Evolutionary conservation across 2,329 filamentous ascomycete genomes (phyloP).

Genomic region (Pseudogymnoascus sp.): DNA sequence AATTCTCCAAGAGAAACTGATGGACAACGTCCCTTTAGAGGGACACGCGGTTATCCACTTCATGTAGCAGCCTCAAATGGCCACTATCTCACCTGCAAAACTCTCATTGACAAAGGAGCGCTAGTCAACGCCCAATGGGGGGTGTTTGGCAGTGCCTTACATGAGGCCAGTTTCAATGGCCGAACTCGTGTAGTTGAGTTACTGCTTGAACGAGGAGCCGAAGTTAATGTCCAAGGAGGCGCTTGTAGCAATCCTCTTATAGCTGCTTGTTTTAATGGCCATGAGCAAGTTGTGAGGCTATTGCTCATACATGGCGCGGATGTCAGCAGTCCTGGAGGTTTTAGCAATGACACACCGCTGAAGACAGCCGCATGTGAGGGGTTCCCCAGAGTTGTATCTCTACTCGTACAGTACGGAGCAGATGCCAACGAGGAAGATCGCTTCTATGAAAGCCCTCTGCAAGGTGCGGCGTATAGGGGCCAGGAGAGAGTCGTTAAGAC

Average conservation of each 20-base stretch:
- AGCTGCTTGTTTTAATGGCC: not conserved
- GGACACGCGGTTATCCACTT: not conserved
- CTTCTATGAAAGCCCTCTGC: not conserved
- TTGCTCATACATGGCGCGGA: not conserved
- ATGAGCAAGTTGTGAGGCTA: not conserved
- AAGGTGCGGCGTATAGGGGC: not conserved
- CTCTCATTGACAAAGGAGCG: not conserved
- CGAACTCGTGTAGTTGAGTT: constrained; percentile 13
- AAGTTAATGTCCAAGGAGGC: not conserved
- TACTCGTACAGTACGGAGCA: not conserved
- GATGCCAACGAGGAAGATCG: not conserved
- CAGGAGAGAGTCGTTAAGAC: not conserved
- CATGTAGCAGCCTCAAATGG: not conserved
- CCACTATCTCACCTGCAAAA: not conserved
- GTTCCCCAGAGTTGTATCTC: not conserved
- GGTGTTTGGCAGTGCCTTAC: not conserved
- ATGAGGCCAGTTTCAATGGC: not conserved
- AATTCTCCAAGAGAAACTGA: not conserved
- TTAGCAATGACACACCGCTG: not conserved
- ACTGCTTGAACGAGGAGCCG: constrained; percentile 17
- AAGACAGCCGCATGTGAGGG: not conserved
- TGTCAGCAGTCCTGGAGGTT: not conserved
- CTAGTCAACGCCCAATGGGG: not conserved
- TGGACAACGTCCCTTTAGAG: too few species aligned
- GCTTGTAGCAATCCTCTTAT: not conserved